A percentile compares a stretch with the other conserved stretches of the same genome.
Evolutionary conservation across 1,139 yeast genomes (phyloP).

Genomic region (Blastobotrys serpentis): DNA sequence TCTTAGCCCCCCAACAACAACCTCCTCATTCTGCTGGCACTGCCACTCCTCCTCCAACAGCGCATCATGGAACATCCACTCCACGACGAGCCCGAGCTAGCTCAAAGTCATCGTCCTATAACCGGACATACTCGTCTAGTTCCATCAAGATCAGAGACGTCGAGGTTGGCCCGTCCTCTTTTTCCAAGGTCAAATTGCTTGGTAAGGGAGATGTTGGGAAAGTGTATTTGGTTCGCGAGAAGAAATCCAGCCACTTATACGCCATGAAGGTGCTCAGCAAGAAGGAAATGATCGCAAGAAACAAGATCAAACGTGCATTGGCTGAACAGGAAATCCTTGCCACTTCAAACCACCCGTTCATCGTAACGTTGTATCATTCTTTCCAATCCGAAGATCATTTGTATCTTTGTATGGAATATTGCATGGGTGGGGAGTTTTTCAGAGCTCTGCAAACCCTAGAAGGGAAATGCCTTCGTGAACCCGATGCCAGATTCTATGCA

Average conservation of each 20-base stretch:
- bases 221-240: constrained; percentile 87
- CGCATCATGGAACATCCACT: constrained; percentile 12
- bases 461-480: constrained; percentile 80
- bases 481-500: constrained; percentile 90
- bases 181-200: constrained; percentile 80
- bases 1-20: constrained; percentile 17
- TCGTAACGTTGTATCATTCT: constrained; percentile 92
- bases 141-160: constrained; percentile 73
- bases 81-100: constrained; percentile 37
- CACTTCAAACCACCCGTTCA: constrained; percentile 94
- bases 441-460: constrained; percentile 91
- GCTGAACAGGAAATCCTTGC: constrained; percentile 97
- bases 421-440: constrained; percentile 99
- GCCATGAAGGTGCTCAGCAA: constrained; percentile 93
- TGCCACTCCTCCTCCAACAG: background rate
- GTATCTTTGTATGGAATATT: constrained; percentile 97
- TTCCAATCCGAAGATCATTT: constrained; percentile 91
- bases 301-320: constrained; percentile 88
- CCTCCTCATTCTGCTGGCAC: constrained; percentile 1
- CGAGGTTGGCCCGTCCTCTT: constrained; percentile 81
- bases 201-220: constrained; percentile 99
- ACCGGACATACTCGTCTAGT: constrained; percentile 60
- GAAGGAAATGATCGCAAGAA: constrained; percentile 90
- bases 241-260: constrained; percentile 66
- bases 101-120: constrained; percentile 28